Evolutionary conservation across 768 basidiomycete species (phyloP), one percentile per base, ranked within the genome.

Genomic region (Phylloporus sp.): DNA sequence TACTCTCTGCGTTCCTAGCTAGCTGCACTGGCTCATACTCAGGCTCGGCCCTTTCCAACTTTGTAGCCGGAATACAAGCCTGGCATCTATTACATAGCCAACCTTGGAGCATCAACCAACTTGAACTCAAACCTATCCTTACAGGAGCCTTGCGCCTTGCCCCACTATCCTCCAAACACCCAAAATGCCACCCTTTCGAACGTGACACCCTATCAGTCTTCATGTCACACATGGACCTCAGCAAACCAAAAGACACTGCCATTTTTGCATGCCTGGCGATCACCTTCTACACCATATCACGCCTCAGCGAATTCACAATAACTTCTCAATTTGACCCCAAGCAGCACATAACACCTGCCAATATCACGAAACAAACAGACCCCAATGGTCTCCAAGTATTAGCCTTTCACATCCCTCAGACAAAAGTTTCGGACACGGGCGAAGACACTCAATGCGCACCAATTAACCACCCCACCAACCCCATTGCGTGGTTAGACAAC

Each of bases 171-270:
- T 24, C 48, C 1, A 50, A 50, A 26, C 11, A 9, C 2, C 6
- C 32, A 10, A 42, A 34, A 26, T 32, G 32, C 11, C 13, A 4
- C 2, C 47, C 47, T 2, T 49, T 49, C 32, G 20, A 15, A 5
- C 16, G 6, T 45, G 6, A 38, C 29, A 3, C 4, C 9, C 0
- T 60, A 67, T 0, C 5, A 8, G 6, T n/a, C 11, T 35, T 35
- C 34, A 35, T 11, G 26, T 6, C 24, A 35, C 12, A 69, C 68
- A 3, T 56, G 73, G 49, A 72, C 48, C 61, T 69, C 0, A 8
- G 27, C 4, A 23, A 43, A 16, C 70, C 69, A 2, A 54, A 71
- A 3, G 68, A 76, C 44, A 63, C 67, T 0, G 70, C 76, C 1
- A 64, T 71, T 0, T 70, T 50, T 18, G 70, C 73, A 0, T 75